A percentile compares a stretch with the other conserved stretches of the same genome.
phyloP scores from a whole-genome alignment of 805 yeast species.

The Metschnikowia similis region DNA sequence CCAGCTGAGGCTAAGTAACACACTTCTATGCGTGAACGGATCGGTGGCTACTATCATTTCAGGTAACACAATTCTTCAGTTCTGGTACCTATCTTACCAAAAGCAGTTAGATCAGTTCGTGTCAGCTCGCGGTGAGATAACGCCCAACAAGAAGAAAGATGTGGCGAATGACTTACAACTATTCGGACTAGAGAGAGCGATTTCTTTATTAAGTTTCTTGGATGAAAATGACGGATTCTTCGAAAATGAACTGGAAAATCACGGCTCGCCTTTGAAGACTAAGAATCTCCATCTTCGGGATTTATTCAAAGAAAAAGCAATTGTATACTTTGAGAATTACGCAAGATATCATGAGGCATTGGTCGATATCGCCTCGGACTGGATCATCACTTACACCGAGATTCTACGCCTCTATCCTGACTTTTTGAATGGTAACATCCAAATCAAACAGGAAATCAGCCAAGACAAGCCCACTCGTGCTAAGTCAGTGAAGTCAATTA shows the following conservation, averaged over 20 bases:
- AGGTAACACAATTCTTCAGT: slow-evolving; percentile 29
- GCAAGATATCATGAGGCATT: slow-evolving; percentile 35
- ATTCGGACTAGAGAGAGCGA: slow-evolving; percentile 32
- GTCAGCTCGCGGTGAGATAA: slow-evolving; percentile 16
- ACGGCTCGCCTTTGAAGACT: slow-evolving; percentile 19
- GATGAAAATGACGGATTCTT: slow-evolving; percentile 25
- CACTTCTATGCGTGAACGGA: slow-evolving; percentile 15
- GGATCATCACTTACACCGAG: slow-evolving; percentile 35
- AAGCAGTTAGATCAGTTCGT: slow-evolving; percentile 36
- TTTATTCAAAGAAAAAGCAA: slow-evolving; percentile 31
- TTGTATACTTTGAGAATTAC: slow-evolving; percentile 29
- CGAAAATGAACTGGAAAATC: slow-evolving; percentile 8
- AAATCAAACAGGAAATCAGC: slow-evolving; percentile 4
- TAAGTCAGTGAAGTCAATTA: slow-evolving; percentile 6
- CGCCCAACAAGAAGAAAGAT: slow-evolving; percentile 16
- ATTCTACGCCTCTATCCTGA: slow-evolving; percentile 36
- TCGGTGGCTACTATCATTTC: slow-evolving; percentile 20
- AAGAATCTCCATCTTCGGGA: slow-evolving; percentile 34
- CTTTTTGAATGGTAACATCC: slow-evolving; percentile 28
- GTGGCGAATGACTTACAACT: slow-evolving; percentile 27
- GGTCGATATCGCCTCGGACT: slow-evolving; percentile 38
- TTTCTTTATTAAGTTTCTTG: slow-evolving; percentile 26
- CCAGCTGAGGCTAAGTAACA: slow-evolving; percentile 24
- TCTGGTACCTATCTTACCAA: slow-evolving; percentile 25
- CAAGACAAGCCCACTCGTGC: neutral